Evolutionary conservation across 2,329 filamentous ascomycete species (phyloP).

Genomic region (Microdochium trichocladiopsis): DNA sequence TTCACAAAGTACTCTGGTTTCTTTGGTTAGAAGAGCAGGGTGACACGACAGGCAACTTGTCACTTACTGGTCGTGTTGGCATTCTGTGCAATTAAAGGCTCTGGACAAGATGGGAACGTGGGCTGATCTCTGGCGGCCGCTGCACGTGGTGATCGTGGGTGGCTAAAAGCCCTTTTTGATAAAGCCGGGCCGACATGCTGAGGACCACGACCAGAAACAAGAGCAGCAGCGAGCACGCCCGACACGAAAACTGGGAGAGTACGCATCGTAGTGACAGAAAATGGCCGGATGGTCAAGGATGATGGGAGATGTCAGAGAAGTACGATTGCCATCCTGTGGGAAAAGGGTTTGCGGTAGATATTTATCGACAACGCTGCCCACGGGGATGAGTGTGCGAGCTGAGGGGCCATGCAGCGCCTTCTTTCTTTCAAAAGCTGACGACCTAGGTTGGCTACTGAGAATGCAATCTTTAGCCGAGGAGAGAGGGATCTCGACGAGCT

Average conservation of each 20-base stretch:
- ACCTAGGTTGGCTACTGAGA: no score
- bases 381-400: no score
- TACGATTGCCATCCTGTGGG: background rate
- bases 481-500: no score
- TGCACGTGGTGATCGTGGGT: background rate
- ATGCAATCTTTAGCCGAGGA: no score
- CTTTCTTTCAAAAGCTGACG: no score
- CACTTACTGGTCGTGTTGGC: background rate
- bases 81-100: background rate
- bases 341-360: background rate
- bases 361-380: background rate
- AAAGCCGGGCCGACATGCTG: background rate
- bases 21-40: background rate
- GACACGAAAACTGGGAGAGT: background rate
- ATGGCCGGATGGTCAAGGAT: background rate
- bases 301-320: background rate
- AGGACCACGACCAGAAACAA: background rate
- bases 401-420: no score
- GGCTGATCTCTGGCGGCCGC: background rate
- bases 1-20: slow-evolving; percentile 48
- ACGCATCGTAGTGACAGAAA: background rate
- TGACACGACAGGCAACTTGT: background rate
- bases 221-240: background rate
- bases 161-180: background rate
- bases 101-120: background rate